A percentile compares a stretch with the other conserved stretches of the same genome.
Conservation (phyloP, 139 green algal genomes). For the Micromonas pusilla region DNA sequence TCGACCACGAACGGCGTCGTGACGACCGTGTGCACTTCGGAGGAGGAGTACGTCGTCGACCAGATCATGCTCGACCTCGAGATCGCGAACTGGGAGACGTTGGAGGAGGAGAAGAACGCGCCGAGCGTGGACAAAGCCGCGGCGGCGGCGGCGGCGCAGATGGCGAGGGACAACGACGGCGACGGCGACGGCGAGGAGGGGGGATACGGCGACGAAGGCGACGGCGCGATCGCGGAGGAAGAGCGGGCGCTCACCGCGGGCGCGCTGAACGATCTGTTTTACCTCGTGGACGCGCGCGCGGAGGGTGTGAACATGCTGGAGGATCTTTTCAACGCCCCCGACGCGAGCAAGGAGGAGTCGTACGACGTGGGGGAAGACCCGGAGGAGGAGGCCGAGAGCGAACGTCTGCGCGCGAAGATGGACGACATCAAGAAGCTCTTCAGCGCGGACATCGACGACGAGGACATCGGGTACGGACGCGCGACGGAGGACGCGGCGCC, state of each 20-base stretch:
- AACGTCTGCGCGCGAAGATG: neutral
- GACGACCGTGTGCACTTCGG: neutral
- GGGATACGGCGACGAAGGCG: neutral
- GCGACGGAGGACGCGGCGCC: too few species aligned
- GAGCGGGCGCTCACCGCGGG: neutral
- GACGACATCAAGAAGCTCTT: neutral
- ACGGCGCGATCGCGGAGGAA: conserved; percentile 6
- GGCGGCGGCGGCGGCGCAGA: too few species aligned
- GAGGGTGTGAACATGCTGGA: neutral
- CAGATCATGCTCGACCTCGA: neutral
- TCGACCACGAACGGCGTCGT: neutral
- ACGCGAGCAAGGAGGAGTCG: neutral
- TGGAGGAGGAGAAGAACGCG: neutral
- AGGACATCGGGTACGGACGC: too few species aligned
- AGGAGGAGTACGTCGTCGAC: neutral
- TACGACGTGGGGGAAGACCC: neutral
- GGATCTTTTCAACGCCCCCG: neutral
- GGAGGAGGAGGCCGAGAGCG: neutral
- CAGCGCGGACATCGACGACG: neutral
- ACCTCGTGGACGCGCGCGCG: conserved; percentile 4
- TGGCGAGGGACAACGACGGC: neutral
- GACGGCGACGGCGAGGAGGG: neutral
- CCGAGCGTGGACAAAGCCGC: neutral
- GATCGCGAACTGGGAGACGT: neutral
- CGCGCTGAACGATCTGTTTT: conserved; percentile 9